Base-by-base conservation (phyloP, 2,329 filamentous ascomycete species). In the Leptographium procerum region DNA sequence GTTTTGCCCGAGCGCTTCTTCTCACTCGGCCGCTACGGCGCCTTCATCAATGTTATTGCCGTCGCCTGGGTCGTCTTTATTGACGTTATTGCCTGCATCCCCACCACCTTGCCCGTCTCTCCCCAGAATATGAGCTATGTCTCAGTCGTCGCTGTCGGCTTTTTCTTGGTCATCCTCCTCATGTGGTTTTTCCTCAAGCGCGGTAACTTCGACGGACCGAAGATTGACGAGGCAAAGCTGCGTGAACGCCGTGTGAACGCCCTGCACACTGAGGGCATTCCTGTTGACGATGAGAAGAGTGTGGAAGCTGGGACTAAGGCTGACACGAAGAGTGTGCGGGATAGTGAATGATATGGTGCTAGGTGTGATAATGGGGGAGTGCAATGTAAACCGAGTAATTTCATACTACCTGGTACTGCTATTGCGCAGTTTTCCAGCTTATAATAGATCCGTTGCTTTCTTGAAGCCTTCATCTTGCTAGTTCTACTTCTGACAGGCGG, bases 1-100 rank as follows among this genome's bases (percentile, higher is more conserved):
- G 63, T 68, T 3, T 55, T 69, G 0, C 67, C 66, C 3, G 28
- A 57, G 4, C 58, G 67, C 4, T 66, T 62, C 13, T 67, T 69
- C 8, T 62, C 56, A 14, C 57, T 69, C 0, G 67, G 66, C 0
- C 64, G 31, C n/a, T 67, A 56, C 8, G 67, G 67, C 1, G 54
- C 56, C 2, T 28, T 58, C 5, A 51, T 69, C 29, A 69, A 69
- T 48, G 53, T 45, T 10, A 16, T 52, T 0, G 19, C 56, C 2
- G 36, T 60, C 22, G 58, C 51, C 28, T 61, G 60, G 60, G 58
- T 61, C 1, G 2, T 52, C 1, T 61, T 61, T 29, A 40, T 58
- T 24, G 56, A 60, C 26, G 24, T 61, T 26, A 54, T 61, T 26
- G 54, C 55, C 24, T 59, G 59, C 8, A 61, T 65, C 19, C 63